Base-by-base conservation (phyloP, 2,329 filamentous ascomycete species). In the Aspergillus hiratsukae region DNA sequence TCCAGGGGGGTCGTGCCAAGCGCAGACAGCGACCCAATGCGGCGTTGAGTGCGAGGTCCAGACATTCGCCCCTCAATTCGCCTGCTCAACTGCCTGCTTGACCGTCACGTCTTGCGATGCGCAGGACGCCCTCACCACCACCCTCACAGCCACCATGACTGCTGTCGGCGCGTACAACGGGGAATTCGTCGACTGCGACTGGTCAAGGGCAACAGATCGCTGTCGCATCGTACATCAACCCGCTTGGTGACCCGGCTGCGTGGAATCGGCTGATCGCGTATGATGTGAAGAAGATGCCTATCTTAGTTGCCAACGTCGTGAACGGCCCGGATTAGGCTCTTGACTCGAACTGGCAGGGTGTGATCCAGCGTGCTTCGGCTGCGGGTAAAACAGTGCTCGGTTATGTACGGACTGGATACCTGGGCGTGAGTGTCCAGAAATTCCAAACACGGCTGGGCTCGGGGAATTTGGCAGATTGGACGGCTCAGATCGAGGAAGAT, bases 221-320 rank as follows among this genome's bases (percentile, higher is more conserved):
- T 1, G 48, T 64, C 4, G 62, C 61, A 11, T 64, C 61, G 23
- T 64, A 64, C 35, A 63, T 64, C 50, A 63, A 60, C 43, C 62
- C 62, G 8, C 58, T 61, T 9, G 54, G 31, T 25, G 62, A 63
- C 53, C 52, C 56, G 9, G 48, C 56, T 5, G 50, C 62, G 9
- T 63, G 58, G 62, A 19, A 60, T 21, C 56, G 62, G 3, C 53
- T 63, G 11, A 48, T 63, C 48, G 48, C 14, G 6, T 64, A 64
- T 46, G 23, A 46, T n/a, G 4, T 28, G 9, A 19, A 45, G 7
- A 64, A 60, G 56, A 51, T 63, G 40, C 49, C 50, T 21, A 53
- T 63, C 3, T 41, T 64, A 27, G 54, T 63, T 46, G 56, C 59
- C 21, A 63, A 64, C n/a, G 56, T 63, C 21, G 17, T 64, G 25